Evolutionary conservation across 1,284 basidiomycete species (phyloP).

Genomic region (Pseudozyma sp.): DNA sequence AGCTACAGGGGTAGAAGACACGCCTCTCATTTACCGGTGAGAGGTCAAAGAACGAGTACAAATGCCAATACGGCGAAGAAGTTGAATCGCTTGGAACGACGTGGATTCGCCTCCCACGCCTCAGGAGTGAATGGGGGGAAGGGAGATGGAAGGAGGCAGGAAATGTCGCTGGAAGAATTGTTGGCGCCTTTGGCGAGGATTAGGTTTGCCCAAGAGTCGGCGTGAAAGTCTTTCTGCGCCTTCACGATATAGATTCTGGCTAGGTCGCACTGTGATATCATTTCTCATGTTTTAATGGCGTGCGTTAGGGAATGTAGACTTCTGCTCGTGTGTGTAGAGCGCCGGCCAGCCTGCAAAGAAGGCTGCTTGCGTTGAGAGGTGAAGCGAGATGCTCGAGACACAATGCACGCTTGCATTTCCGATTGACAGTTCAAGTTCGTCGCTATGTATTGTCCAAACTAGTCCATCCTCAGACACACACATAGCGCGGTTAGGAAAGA

Average conservation of each 20-base stretch:
- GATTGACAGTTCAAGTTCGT: too few relatives aligned
- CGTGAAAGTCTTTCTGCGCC: too few relatives aligned
- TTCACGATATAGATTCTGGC: too few relatives aligned
- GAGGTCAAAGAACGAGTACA: conserved; percentile 87
- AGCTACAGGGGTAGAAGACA: conserved; percentile 87
- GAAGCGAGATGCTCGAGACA: too few relatives aligned
- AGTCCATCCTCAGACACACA: background rate
- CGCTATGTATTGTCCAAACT: too few relatives aligned
- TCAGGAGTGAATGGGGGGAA: background rate
- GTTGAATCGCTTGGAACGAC: conserved; percentile 79
- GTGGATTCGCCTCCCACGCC: conserved; percentile 36
- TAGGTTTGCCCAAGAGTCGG: conserved; percentile 15
- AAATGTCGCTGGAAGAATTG: conserved; percentile 16
- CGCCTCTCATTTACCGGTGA: conserved; percentile 86
- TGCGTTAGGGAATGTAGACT: too few relatives aligned
- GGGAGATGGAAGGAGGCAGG: background rate
- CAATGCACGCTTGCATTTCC: too few relatives aligned
- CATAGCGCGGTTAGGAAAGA: background rate
- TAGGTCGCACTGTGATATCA: too few relatives aligned
- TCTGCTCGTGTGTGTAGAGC: too few relatives aligned
- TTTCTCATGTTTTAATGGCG: too few relatives aligned
- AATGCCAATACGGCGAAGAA: conserved; percentile 87
- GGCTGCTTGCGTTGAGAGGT: too few relatives aligned
- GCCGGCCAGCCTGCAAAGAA: too few relatives aligned
- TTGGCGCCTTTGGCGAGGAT: conserved; percentile 45